A percentile compares a stretch with the other conserved stretches of the same genome.
Conservation (phyloP, 75 land plant species). For the Pinus taeda region DNA sequence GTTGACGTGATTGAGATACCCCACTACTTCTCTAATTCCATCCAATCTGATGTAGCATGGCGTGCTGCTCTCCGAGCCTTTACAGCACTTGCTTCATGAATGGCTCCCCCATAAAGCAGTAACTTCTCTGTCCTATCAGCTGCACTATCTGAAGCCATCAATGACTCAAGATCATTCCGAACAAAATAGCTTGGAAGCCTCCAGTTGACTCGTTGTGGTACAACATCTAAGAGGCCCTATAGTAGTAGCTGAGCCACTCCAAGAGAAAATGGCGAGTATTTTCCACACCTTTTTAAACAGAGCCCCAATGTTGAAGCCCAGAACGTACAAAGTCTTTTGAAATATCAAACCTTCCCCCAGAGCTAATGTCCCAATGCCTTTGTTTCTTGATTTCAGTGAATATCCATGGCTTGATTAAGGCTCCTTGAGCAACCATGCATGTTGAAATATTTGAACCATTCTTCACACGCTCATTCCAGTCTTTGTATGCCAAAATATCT, state of each 20-base stretch:
- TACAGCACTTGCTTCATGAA: slow-evolving; percentile 59
- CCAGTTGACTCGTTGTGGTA: slow-evolving; percentile 92
- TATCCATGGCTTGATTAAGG: slow-evolving; percentile 97
- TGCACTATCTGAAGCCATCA: slow-evolving; percentile 97
- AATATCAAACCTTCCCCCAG: slow-evolving; percentile 73
- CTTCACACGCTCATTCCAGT: slow-evolving; percentile 71
- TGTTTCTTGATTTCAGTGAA: slow-evolving; percentile 99
- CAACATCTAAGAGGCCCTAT: slow-evolving; percentile 87
- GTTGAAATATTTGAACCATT: slow-evolving; percentile 65
- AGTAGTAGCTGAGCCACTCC: slow-evolving; percentile 96
- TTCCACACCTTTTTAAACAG: slow-evolving; percentile 97
- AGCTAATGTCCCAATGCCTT: slow-evolving; percentile 95
- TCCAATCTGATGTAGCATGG: slow-evolving; percentile 56
- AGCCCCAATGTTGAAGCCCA: slow-evolving; percentile 99
- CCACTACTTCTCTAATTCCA: slow-evolving; percentile 56
- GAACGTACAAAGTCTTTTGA: slow-evolving; percentile 76
- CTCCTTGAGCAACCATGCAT: slow-evolving; percentile 98
- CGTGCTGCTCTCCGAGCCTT: slow-evolving; percentile 48
- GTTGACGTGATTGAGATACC: too few species aligned
- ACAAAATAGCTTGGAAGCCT: slow-evolving; percentile 87
- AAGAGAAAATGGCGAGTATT: slow-evolving; percentile 90
- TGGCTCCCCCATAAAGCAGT: slow-evolving; percentile 54
- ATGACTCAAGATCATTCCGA: slow-evolving; percentile 91
- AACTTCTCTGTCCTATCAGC: slow-evolving; percentile 76
- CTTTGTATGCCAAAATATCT: slow-evolving; percentile 82